Evolutionary conservation across 768 basidiomycete species (phyloP), one percentile per base, ranked within the genome.

Genomic region (Lentinula detonsa): DNA sequence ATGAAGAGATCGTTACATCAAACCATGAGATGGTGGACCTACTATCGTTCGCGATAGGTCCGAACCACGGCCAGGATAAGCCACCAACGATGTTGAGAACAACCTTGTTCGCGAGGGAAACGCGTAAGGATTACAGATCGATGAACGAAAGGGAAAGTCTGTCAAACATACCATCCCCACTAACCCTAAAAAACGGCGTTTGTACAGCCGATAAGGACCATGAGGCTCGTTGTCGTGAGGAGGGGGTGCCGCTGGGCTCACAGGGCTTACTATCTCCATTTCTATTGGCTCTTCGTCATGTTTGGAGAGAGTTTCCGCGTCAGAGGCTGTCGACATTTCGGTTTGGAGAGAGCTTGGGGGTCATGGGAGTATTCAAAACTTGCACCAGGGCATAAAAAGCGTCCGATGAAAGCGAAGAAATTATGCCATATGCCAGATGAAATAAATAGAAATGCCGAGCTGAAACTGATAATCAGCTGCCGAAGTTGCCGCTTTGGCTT

Each of bases 41-140:
- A 91, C 91, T 77, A 65, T 85, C 70, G 45, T 84, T 85, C 0
- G 91, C 76, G 58, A 95, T 93, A 3, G 92, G 89, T 3, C 91
- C 91, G 66, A 93, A 94, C 91, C 91, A 94, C 3, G 88, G 81
- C 82, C 85, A 85, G 6, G 80, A 73, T 86, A 90, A 84, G 5
- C 82, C 90, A 2, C 80, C 75, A 10, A 85, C 78, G 43, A 87
- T 69, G 58, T 85, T 88, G 35, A 93, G 72, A 34, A 87, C 34
- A 9, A 87, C 75, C 90, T 90, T 46, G 1, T 49, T 21, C 48
- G 15, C 18, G 21, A 23, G 9, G 23, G n/a, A 6, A 10, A n/a
- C 11, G 8, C 2, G 9, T 39, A 39, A 8, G 13, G 7, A 8
- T 0, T 39, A 13, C 37, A 39, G 37, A 39, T 8, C 9, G 37